Base-by-base conservation (phyloP, 176 grass and related monocot genomes). In the Bolboschoenus planiculmis region DNA sequence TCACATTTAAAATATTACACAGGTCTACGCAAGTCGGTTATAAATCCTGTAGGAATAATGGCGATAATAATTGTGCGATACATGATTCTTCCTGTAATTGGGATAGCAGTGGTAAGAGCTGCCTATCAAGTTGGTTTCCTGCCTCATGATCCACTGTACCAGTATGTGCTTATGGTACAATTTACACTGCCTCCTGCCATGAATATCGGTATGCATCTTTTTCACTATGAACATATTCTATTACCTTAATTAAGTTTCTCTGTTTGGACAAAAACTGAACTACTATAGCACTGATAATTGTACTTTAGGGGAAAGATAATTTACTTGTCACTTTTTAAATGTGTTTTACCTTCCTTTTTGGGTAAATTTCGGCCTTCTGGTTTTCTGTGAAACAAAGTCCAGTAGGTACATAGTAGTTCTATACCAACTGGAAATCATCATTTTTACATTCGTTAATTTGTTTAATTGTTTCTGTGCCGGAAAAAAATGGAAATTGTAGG, bases 141-240 rank as follows among this genome's bases (percentile, higher is more conserved):
- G 31, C 78, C 93, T 2, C 57, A 86, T 5, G 88, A 95, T 70
- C 90, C 88, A 0, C 47, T 95, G 36, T 95, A 87, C 81, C 86
- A 87, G 56, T 95, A 95, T 21, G 83, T 90, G 10, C 73, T 92
- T 8, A 92, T 95, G 93, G 56, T 95, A 78, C 90, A 95, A 54
- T 95, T 92, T 74, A 78, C 89, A 11, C 62, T 90, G 18, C 90
- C 86, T 16, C 90, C 93, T n/a, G 90, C 90, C 26, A 95, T 92
- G 90, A 92, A 88, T 76, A 95, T 92, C 13, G 72, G 88, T 88
- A 86, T 64, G 51, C 50, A 46, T 44, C 23, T 42, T 20, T 24
- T 71, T 26, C 21, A 11, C 24, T 73, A 24, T 21, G n/a, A 24
- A 13, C 11, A 73, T 26, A 43, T 46, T 21, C 0, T 67, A n/a